Evolutionary conservation across 139 green algal genomes (phyloP), one percentile per base, ranked within the genome.

Genomic region (Eudorina sp.): DNA sequence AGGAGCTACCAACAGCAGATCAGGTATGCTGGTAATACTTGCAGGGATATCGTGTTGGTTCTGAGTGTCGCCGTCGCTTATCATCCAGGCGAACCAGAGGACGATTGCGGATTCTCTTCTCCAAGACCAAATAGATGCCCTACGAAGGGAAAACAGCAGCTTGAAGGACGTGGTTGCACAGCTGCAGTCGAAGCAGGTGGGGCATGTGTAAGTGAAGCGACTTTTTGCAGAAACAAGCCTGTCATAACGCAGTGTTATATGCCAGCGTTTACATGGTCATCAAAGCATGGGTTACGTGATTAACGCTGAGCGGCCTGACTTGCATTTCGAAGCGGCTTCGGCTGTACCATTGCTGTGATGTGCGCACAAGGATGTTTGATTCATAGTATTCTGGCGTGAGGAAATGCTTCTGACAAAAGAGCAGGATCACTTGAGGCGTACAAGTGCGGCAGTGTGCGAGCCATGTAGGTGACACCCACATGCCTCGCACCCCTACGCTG

Each of bases 61-160:
- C 31, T 72, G 62, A 72, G 62, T 72, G 62, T 72, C 62, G 62
- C 62, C 62, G 62, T 36, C n/a, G 21, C 58, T 40, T 53, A 36
- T 53, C 2, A 62, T 27, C n/a, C 73, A 81, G 73, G 45, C 31
- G 5, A 81, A 81, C 73, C 73, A 81, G 73, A 85, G 45, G 58
- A 85, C 78, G 4, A 85, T 85, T 31, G 78, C 55, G 11, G 78
- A 85, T 46, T 43, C 48, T 3, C n/a, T 85, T 40, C 80, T 86
- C 0, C 80, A 86, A 77, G 80, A 76, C 36, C 60, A 87, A 68
- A 75, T 87, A 14, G 81, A 87, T 51, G 62, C 64, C n/a, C 34
- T 87, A 7, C 43, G 81, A 3, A 51, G 45, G 27, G 64, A 87
- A 69, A 87, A 87, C 31, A 38, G 29, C 21, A 43, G 4, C 55